Evolutionary conservation across 1,139 yeast species (phyloP).

Genomic region (Suhomyces bokatorum): DNA sequence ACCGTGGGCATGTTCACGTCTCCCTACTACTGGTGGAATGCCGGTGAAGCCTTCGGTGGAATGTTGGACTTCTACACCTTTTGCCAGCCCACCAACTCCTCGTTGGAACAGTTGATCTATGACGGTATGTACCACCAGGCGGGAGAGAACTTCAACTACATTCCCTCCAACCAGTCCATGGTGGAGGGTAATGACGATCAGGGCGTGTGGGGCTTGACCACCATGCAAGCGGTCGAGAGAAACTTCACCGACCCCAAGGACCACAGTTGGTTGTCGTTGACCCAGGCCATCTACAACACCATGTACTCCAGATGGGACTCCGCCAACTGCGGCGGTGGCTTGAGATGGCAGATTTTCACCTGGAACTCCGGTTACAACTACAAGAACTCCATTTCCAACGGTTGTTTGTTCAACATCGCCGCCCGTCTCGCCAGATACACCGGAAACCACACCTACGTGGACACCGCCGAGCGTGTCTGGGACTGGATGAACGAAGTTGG

Average conservation of each 20-base stretch:
- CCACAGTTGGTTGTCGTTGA: slow-evolving; percentile 71
- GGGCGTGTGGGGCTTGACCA: slow-evolving; percentile 67
- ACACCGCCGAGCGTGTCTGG: slow-evolving; percentile 78
- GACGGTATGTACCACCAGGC: slow-evolving; percentile 53
- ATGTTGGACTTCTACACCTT: slow-evolving; percentile 52
- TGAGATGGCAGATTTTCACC: slow-evolving; percentile 94
- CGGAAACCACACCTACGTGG: slow-evolving; percentile 67
- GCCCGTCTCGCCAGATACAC: slow-evolving; percentile 87
- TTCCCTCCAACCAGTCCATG: slow-evolving; percentile 59
- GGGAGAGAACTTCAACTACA: slow-evolving; percentile 52
- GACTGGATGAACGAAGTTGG: slow-evolving; percentile 75
- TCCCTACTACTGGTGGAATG: slow-evolving; percentile 76
- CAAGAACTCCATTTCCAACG: slow-evolving; percentile 87
- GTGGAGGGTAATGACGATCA: slow-evolving; percentile 75
- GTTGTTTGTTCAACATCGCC: slow-evolving; percentile 84
- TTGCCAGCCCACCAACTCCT: slow-evolving; percentile 45
- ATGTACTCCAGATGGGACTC: slow-evolving; percentile 89
- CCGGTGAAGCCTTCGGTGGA: slow-evolving; percentile 69
- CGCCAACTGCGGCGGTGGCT: slow-evolving; percentile 76
- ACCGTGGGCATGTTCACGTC: slow-evolving; percentile 57
- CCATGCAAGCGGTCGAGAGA: slow-evolving; percentile 62
- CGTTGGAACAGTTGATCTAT: slow-evolving; percentile 39
- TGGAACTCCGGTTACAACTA: slow-evolving; percentile 95
- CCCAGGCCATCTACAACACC: slow-evolving; percentile 84
- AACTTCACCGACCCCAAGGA: slow-evolving; percentile 51